Conservation (phyloP, 1,284 basidiomycete species). For the Hypsizygus ulmarius region DNA sequence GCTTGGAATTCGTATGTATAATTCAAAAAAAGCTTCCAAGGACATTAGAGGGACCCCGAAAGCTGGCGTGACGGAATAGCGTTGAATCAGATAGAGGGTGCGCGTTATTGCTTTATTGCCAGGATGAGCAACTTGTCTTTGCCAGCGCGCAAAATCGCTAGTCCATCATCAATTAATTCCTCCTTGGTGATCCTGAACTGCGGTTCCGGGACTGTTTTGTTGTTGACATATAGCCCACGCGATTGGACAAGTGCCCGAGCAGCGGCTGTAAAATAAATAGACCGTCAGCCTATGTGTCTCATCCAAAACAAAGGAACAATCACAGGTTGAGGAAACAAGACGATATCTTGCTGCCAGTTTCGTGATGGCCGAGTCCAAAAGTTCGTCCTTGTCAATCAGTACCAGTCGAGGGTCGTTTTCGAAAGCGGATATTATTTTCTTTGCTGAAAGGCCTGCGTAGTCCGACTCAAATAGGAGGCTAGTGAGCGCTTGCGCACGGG, state of each 20-base stretch:
- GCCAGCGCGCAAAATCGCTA: conserved; percentile 74
- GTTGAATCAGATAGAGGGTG: neutral
- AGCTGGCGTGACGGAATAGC: neutral
- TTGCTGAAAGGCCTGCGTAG: conserved; percentile 41
- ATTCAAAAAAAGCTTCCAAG: no score
- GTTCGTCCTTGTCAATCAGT: conserved; percentile 38
- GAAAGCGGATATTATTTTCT: conserved; percentile 54
- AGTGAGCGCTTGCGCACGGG: conserved; percentile 58
- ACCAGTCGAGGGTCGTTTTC: conserved; percentile 58
- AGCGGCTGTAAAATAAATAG: conserved; percentile 37
- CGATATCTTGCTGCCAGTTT: conserved; percentile 56
- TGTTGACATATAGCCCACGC: conserved; percentile 46
- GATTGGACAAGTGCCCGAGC: conserved; percentile 54
- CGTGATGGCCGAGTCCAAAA: conserved; percentile 48
- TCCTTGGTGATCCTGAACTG: conserved; percentile 41
- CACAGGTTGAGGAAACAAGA: conserved; percentile 55
- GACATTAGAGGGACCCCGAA: no score
- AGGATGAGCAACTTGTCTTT: conserved; percentile 75
- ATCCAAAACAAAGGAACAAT: conserved; percentile 23
- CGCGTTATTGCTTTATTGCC: conserved; percentile 17
- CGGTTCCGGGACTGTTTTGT: conserved; percentile 37
- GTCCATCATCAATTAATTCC: conserved; percentile 60
- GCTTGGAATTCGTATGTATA: no score
- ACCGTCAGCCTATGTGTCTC: neutral
- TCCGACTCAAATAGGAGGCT: conserved; percentile 58